A percentile compares a stretch with the other conserved stretches of the same genome.
Evolutionary conservation across 192 early-diverging fungal species (phyloP).

Genomic region (Umbelopsis ramanniana): DNA sequence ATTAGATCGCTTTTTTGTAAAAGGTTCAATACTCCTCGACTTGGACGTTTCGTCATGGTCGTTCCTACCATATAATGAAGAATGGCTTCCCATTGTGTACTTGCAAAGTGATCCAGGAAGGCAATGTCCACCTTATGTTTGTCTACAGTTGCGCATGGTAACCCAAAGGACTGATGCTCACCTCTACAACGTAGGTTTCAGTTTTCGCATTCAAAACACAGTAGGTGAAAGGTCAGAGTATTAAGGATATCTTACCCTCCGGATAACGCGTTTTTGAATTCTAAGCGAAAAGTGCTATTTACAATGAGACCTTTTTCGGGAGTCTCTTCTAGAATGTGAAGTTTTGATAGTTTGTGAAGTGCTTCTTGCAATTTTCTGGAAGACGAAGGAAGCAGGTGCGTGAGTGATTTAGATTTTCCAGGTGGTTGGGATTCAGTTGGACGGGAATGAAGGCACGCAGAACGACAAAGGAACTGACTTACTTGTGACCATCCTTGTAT

Average conservation of each 20-base stretch:
- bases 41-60: slow-evolving; percentile 62
- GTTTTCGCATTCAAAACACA: not conserved
- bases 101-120: slow-evolving; percentile 81
- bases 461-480: not conserved
- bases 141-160: slow-evolving; percentile 59
- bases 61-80: slow-evolving; percentile 95
- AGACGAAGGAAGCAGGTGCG: not conserved
- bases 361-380: slow-evolving; percentile 62
- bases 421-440: too few relatives aligned
- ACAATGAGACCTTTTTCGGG: slow-evolving; percentile 52
- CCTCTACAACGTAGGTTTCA: slow-evolving; percentile 55
- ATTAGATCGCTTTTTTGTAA: slow-evolving; percentile 82
- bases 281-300: slow-evolving; percentile 67
- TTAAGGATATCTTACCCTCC: slow-evolving; percentile 57
- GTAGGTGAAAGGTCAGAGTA: not conserved
- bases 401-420: not conserved
- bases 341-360: slow-evolving; percentile 70
- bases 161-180: slow-evolving; percentile 86
- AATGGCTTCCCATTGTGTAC: slow-evolving; percentile 88
- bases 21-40: slow-evolving; percentile 71
- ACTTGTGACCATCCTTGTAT: slow-evolving; percentile 40
- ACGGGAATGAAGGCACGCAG: too few relatives aligned
- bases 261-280: slow-evolving; percentile 74
- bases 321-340: slow-evolving; percentile 70
- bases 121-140: slow-evolving; percentile 69